Conservation (phyloP, 192 early-diverging fungal genomes). For the Cetraspora pellucida region DNA sequence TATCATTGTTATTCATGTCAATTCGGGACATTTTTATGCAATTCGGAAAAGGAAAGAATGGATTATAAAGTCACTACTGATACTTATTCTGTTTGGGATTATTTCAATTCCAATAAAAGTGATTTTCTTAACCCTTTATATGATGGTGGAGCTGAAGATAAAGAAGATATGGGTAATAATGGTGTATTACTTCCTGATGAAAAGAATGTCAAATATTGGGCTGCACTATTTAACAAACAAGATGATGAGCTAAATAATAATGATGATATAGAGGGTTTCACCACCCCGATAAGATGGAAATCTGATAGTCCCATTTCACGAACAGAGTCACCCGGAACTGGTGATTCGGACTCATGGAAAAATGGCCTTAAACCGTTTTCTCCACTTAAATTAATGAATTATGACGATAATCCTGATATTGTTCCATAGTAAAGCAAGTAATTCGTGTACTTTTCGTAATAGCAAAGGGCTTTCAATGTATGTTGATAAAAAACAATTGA, state of each 20-base stretch:
- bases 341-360: neutral
- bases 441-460: too few relatives aligned
- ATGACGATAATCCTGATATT: too few relatives aligned
- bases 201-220: conserved; percentile 73
- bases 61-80: conserved; percentile 44
- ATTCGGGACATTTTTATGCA: conserved; percentile 94
- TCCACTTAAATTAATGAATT: neutral
- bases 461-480: too few relatives aligned
- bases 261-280: neutral
- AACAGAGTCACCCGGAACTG: neutral
- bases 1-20: conserved; percentile 88
- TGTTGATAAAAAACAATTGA: too few relatives aligned
- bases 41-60: conserved; percentile 78
- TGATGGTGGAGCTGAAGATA: conserved; percentile 51
- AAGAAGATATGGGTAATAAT: conserved; percentile 49
- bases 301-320: neutral
- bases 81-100: conserved; percentile 82
- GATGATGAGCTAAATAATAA: conserved; percentile 58
- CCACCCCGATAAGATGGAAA: neutral
- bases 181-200: conserved; percentile 66
- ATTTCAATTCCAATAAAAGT: conserved; percentile 60
- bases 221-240: conserved; percentile 60
- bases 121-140: conserved; percentile 65
- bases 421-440: too few relatives aligned
- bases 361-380: neutral